These are phyloP conservation scores for Fagus sylvatica DNA, from an alignment of 306 rosid species.

Conservation along the genomic window DNA sequence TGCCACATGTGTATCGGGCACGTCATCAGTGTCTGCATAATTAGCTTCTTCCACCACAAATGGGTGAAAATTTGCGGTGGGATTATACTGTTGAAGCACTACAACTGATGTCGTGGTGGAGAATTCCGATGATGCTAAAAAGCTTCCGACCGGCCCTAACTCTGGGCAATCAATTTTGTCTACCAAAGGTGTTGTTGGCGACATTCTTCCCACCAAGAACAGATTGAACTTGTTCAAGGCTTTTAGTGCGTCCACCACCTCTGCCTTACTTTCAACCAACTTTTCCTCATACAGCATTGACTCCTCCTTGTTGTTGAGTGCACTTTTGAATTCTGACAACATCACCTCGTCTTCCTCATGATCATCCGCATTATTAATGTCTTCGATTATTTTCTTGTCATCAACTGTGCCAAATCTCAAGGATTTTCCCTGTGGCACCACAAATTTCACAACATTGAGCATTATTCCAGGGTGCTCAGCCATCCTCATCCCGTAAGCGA, in stretches of 20 bases:
- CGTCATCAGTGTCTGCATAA: conserved; percentile 5
- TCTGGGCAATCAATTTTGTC: conserved; percentile 51
- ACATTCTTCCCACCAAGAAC: conserved; percentile 64
- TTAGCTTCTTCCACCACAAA: conserved; percentile 45
- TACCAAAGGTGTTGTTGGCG: conserved; percentile 43
- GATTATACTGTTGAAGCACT: conserved; percentile 60
- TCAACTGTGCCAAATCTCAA: conserved; percentile 47
- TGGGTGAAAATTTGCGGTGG: conserved; percentile 33
- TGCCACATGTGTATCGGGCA: conserved; percentile 35
- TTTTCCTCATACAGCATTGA: conserved; percentile 46
- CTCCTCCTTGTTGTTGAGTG: conserved; percentile 16
- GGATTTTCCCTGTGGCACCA: conserved; percentile 31
- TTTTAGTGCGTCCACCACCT: conserved; percentile 33
- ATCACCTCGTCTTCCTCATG: conserved; percentile 33
- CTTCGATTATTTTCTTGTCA: conserved; percentile 3
- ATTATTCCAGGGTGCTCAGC: conserved; percentile 69
- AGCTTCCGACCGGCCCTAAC: conserved; percentile 70
- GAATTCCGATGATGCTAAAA: conserved; percentile 49
- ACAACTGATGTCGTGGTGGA: conserved; percentile 50
- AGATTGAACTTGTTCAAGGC: conserved; percentile 43
- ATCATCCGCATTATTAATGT: neutral
- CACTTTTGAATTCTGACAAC: conserved; percentile 35
- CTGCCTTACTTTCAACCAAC: conserved; percentile 43
- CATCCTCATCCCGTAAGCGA: conserved; percentile 64
- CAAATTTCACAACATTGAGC: conserved; percentile 39